Evolutionary conservation across 345 rosid genomes (phyloP), one percentile per base, ranked within the genome.

Genomic region (Eucalyptus urophylla): DNA sequence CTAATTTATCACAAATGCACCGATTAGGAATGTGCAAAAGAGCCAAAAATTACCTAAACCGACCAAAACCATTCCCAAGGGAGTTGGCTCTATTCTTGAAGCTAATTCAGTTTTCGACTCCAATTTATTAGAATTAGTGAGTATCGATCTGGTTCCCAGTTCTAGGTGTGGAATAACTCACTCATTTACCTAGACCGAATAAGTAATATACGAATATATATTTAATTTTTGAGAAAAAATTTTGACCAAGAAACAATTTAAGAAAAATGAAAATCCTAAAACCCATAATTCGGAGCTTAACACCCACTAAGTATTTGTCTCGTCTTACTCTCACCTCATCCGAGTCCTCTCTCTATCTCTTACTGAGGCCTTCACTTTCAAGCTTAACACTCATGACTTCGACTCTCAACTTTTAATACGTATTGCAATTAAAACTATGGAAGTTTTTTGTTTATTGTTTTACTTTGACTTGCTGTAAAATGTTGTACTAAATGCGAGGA

Each of bases 11-110:
- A 19, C 10, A 19, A 19, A 53, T 0, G 2, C 0, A 53, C 4
- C 0, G 0, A 0, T 53, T 53, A 19, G 4, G 56, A 53, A 0
- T 19, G 5, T 53, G 10, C 0, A 19, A 8, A 53, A 53, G 4
- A 53, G 24, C 0, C 0, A 0, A 1, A 53, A 53, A 53, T 0
- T 19, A 0, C 2, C 0, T 51, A 0, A 51, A 51, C 0, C 0
- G 4, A 0, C 0, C 10, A 0, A 0, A 53, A 53, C 0, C 2
- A 0, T 19, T 53, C 4, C 56, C 24, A 19, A 19, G 2, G 56
- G 24, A 53, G 56, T 0, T 0, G 2, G 2, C 0, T 0, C 4
- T 0, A 53, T 53, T 53, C 56, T 19, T 0, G 0, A 19, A 53
- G 2, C 2, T 1, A 0, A 53, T 53, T 53, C 0, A 1, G 0